These are phyloP conservation scores for Pelargonium fulgidum DNA, from an alignment of 441 rosid genomes.

Conservation along the genomic window DNA sequence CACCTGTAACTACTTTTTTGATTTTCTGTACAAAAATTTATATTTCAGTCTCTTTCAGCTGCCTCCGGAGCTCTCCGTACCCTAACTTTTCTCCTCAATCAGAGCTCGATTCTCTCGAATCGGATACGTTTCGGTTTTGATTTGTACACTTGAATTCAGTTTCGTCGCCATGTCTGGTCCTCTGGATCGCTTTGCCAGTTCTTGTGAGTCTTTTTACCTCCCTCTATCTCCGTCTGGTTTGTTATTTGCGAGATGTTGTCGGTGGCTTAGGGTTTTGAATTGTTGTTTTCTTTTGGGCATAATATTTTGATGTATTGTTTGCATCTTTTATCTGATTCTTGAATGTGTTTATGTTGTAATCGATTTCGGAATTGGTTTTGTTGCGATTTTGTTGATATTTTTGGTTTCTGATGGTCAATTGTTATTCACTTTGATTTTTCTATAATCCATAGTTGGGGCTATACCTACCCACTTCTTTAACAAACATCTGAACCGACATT, in stretches of 20 bases:
- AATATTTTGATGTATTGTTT: background rate
- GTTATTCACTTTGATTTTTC: no score
- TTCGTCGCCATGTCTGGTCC: conserved; percentile 54
- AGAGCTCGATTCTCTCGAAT: conserved; percentile 1
- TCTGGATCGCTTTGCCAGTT: conserved; percentile 72
- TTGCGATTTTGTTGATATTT: background rate
- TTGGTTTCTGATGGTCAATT: no score
- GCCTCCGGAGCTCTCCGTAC: background rate
- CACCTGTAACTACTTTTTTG: background rate
- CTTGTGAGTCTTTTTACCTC: conserved; percentile 45
- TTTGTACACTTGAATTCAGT: background rate
- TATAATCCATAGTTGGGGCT: background rate
- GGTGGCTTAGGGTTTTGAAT: background rate
- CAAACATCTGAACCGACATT: background rate
- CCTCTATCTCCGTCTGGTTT: background rate
- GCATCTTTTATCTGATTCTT: background rate
- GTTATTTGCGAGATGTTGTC: background rate
- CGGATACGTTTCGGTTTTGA: background rate
- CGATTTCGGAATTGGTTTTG: background rate
- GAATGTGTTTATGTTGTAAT: background rate
- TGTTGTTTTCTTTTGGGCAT: background rate
- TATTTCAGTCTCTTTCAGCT: background rate
- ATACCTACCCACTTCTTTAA: background rate
- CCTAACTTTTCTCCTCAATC: background rate
- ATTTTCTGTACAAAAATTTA: no score